These are phyloP conservation scores for Corymbia calophylla DNA, from an alignment of 441 rosid species.

Conservation along the genomic window DNA sequence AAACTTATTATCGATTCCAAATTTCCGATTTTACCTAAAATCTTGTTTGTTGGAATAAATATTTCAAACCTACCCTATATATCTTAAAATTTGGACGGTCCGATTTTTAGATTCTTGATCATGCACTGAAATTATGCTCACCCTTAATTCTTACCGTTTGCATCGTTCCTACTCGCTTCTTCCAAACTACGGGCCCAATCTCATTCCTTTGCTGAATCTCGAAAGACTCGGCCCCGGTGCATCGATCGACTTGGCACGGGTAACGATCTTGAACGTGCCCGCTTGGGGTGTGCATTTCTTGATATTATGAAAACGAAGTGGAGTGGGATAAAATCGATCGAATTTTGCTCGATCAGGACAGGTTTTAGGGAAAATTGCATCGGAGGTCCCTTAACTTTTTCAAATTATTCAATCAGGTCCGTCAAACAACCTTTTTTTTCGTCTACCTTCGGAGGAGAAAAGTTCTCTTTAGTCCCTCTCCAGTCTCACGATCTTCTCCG, in stretches of 20 bases:
- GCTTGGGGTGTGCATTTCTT: too few species aligned
- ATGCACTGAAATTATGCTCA: too few species aligned
- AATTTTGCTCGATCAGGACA: background rate
- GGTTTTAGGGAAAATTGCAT: background rate
- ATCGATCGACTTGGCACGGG: too few species aligned
- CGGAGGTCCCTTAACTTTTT: background rate
- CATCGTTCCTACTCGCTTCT: rapidly evolving
- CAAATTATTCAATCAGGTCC: background rate
- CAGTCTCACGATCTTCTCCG: background rate
- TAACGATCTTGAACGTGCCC: too few species aligned
- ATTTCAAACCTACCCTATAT: too few species aligned
- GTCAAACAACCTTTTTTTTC: too few species aligned
- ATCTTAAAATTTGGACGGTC: too few species aligned
- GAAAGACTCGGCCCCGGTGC: too few species aligned
- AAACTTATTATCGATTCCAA: too few species aligned
- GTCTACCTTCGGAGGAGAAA: rapidly evolving
- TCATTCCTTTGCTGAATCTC: background rate
- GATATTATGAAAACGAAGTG: background rate
- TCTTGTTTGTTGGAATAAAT: too few species aligned
- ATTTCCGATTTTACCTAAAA: too few species aligned
- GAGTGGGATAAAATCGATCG: background rate
- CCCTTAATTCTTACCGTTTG: background rate
- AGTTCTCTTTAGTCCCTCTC: background rate
- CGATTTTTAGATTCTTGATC: too few species aligned
- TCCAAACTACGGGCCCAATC: background rate